phyloP scores from a whole-genome alignment of 2,329 filamentous ascomycete species.

The Penicillium sclerotiorum region DNA sequence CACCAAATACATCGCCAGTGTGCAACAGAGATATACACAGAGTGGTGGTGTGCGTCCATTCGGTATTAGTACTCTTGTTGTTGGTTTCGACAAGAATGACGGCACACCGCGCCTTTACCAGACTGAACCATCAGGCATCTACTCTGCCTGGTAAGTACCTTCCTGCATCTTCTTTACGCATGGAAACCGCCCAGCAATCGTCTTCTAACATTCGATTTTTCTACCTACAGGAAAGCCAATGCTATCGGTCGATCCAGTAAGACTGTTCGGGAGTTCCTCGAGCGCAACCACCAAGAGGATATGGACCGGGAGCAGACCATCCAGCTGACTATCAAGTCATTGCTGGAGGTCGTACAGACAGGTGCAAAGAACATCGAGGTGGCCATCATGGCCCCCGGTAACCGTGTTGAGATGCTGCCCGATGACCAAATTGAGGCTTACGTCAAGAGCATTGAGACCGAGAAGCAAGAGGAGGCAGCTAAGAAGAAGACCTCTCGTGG shows the following conservation, averaged over 20 bases:
- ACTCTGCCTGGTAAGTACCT: slow-evolving; percentile 92
- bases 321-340: slow-evolving; percentile 95
- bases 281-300: slow-evolving; percentile 97
- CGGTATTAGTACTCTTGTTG: slow-evolving; percentile 95
- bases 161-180: slow-evolving; percentile 30
- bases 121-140: slow-evolving; percentile 99
- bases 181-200: neutral
- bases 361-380: slow-evolving; percentile 99
- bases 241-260: slow-evolving; percentile 98
- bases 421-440: slow-evolving; percentile 96
- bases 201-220: slow-evolving; percentile 15
- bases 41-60: slow-evolving; percentile 98
- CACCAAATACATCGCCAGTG: slow-evolving; percentile 96
- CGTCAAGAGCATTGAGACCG: slow-evolving; percentile 98
- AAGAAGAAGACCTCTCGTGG: slow-evolving; percentile 83
- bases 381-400: slow-evolving; percentile 93
- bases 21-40: slow-evolving; percentile 98
- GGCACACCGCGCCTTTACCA: slow-evolving; percentile 89
- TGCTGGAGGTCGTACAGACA: slow-evolving; percentile 96
- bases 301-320: slow-evolving; percentile 97
- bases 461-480: slow-evolving; percentile 98
- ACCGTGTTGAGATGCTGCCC: slow-evolving; percentile 88
- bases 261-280: slow-evolving; percentile 97
- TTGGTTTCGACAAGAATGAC: slow-evolving; percentile 96
- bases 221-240: slow-evolving; percentile 83